Percentiles rank a stretch among this genome's conserved stretches.
Conservation (phyloP, 169 alveolate genomes). For the Plasmodium vivax region DNA sequence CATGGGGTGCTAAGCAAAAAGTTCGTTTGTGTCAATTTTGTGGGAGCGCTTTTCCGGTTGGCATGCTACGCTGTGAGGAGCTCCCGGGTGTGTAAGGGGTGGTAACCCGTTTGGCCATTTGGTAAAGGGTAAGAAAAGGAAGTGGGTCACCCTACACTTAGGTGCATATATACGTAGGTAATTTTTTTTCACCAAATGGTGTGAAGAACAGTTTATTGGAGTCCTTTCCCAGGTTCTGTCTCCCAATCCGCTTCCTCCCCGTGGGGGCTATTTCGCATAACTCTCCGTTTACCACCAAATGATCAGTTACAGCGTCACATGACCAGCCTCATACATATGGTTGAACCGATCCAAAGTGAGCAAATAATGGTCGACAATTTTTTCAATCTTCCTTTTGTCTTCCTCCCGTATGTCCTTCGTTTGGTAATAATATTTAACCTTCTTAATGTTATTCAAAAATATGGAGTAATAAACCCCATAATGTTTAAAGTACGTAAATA, state of each 20-base stretch:
- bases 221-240: background rate
- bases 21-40: background rate
- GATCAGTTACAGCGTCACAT: background rate
- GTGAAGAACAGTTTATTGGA: background rate
- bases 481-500: slow-evolving; percentile 45
- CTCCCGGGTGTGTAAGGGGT: background rate
- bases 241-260: background rate
- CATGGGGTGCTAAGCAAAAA: background rate
- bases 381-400: slow-evolving; percentile 30
- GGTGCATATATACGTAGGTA: background rate
- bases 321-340: background rate
- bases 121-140: background rate
- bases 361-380: slow-evolving; percentile 44
- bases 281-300: background rate
- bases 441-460: slow-evolving; percentile 22
- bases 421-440: slow-evolving; percentile 47
- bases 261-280: background rate
- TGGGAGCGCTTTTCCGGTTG: background rate
- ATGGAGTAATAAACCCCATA: slow-evolving; percentile 36
- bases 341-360: slow-evolving; percentile 22
- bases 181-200: background rate
- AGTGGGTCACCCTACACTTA: background rate
- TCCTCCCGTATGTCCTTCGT: slow-evolving; percentile 25
- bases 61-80: background rate
- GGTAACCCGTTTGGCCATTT: background rate